These are phyloP conservation scores for Detonula confervacea DNA, from an alignment of 352 stramenopile species.

Conservation along the genomic window DNA sequence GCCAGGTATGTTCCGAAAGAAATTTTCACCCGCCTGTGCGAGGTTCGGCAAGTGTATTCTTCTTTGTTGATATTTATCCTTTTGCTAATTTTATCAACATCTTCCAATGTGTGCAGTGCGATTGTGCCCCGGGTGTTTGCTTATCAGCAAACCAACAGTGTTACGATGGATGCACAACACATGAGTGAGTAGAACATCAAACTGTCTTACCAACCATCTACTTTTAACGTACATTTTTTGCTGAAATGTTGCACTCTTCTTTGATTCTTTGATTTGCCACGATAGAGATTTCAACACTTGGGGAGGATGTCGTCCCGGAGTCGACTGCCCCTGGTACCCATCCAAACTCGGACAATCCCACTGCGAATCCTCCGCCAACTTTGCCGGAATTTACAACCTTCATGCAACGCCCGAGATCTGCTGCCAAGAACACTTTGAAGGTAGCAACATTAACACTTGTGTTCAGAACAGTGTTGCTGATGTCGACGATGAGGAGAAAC, in stretches of 20 bases:
- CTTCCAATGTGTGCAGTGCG: slow-evolving; percentile 9
- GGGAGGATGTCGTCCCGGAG: slow-evolving; percentile 17
- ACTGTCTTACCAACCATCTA: too few species aligned
- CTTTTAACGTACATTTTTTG: too few species aligned
- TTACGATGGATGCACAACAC: slow-evolving; percentile 31
- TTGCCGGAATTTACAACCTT: slow-evolving; percentile 21
- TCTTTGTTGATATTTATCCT: too few species aligned
- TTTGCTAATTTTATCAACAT: too few species aligned
- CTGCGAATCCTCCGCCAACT: slow-evolving; percentile 20
- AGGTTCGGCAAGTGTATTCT: too few species aligned
- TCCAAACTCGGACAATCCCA: slow-evolving; percentile 5
- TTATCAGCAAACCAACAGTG: slow-evolving; percentile 27
- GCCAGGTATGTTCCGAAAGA: too few species aligned
- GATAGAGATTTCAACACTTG: slow-evolving; percentile 22
- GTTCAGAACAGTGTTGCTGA: slow-evolving; percentile 16
- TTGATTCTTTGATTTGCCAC: neutral
- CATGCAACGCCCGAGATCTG: slow-evolving; percentile 25
- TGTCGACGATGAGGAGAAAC: neutral
- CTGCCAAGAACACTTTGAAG: slow-evolving; percentile 27
- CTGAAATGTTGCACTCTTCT: too few species aligned
- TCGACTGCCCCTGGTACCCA: slow-evolving; percentile 25
- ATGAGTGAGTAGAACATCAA: slow-evolving; percentile 25
- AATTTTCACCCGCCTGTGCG: too few species aligned
- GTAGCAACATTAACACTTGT: neutral
- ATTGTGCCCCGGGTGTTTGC: slow-evolving; percentile 22